Conservation (phyloP, 805 yeast species). For the Allodekkera sacchari region DNA sequence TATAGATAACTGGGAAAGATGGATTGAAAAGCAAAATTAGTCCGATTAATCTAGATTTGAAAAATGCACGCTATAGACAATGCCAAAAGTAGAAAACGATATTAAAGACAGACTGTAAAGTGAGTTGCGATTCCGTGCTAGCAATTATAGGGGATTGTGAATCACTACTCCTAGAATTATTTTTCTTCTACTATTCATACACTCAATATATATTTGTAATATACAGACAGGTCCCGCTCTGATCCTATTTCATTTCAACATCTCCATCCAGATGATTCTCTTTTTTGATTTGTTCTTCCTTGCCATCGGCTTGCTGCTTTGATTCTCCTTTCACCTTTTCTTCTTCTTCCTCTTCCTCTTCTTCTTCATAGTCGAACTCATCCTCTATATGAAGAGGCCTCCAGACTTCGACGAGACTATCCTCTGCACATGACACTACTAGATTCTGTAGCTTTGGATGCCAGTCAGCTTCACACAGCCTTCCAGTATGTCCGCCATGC, state of each 20-base stretch:
- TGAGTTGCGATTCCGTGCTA: no score
- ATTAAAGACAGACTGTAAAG: background rate
- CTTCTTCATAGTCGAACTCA: slow-evolving; percentile 30
- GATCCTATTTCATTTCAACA: background rate
- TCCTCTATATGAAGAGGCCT: slow-evolving; percentile 45
- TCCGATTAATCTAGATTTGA: no score
- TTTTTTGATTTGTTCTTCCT: slow-evolving; percentile 26
- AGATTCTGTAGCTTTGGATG: slow-evolving; percentile 53
- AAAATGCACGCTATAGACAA: no score
- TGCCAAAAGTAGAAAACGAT: background rate
- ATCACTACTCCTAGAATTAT: no score
- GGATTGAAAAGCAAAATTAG: slow-evolving; percentile 9
- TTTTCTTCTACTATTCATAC: no score
- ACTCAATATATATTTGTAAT: no score
- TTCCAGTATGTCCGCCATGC: slow-evolving; percentile 81
- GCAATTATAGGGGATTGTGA: no score
- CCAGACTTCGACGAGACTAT: slow-evolving; percentile 71
- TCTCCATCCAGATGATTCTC: slow-evolving; percentile 18
- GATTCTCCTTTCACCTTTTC: slow-evolving; percentile 20
- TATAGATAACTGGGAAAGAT: slow-evolving; percentile 27
- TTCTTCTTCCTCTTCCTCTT: slow-evolving; percentile 30
- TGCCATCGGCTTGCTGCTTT: slow-evolving; percentile 18
- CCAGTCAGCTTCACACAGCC: slow-evolving; percentile 60
- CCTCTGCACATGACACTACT: slow-evolving; percentile 65
- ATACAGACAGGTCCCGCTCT: background rate